Evolutionary conservation across 768 basidiomycete species (phyloP).

Genomic region (Leccinum ochraceum): DNA sequence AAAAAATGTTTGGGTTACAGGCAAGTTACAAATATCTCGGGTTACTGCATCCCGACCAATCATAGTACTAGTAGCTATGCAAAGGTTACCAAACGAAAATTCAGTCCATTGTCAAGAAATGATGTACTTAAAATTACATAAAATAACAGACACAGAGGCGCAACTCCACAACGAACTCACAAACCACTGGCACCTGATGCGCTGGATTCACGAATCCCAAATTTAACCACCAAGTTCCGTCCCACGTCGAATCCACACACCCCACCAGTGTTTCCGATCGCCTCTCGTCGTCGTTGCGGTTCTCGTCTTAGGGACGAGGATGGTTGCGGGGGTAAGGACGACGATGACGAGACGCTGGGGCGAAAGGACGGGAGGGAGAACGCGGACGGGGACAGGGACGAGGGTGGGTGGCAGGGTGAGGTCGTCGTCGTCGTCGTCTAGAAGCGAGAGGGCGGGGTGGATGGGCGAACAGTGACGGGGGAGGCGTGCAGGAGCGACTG

Average conservation of each 20-base stretch:
- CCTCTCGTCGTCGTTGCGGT: no score
- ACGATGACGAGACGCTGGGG: no score
- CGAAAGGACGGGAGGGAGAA: no score
- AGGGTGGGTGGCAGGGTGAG: no score
- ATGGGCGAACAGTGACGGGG: no score
- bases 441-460: no score
- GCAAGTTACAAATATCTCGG: neutral
- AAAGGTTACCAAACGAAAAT: neutral
- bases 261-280: slow-evolving; percentile 42
- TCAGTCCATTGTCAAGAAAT: neutral
- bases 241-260: slow-evolving; percentile 33
- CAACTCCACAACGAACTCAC: neutral
- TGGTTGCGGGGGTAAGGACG: no score
- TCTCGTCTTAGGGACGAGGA: no score
- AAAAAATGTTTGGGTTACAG: neutral
- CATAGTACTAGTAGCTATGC: neutral
- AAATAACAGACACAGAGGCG: neutral
- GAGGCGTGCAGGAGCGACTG: no score
- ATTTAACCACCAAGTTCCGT: slow-evolving; percentile 46
- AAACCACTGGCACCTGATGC: slow-evolving; percentile 6
- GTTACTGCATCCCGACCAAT: neutral
- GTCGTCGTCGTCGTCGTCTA: no score
- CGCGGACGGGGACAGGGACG: no score
- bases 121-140: neutral
- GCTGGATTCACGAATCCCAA: slow-evolving; percentile 40